Evolutionary conservation across 495 filamentous ascomycete genomes (phyloP).

Genomic region (Glutinoglossum americanum): DNA sequence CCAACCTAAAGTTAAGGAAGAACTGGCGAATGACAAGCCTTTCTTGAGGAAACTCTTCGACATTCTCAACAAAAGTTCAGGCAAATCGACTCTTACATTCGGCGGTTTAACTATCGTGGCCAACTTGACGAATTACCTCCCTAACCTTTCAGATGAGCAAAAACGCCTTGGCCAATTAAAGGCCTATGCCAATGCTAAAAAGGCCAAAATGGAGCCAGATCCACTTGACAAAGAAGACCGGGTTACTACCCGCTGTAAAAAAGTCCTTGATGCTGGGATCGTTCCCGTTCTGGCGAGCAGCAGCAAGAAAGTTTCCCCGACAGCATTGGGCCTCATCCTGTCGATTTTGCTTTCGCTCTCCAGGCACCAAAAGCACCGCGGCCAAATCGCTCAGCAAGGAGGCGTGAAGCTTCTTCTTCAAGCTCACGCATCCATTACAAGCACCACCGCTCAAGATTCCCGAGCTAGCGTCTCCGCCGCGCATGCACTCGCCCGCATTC

Average conservation of each 20-base stretch:
- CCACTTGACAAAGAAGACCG: slow-evolving; percentile 49
- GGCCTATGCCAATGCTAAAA: slow-evolving; percentile 69
- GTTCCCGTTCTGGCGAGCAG: slow-evolving; percentile 52
- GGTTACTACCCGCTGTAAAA: slow-evolving; percentile 54
- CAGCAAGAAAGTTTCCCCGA: slow-evolving; percentile 40
- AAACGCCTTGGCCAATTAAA: slow-evolving; percentile 78
- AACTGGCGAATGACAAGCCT: slow-evolving; percentile 37
- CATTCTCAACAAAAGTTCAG: slow-evolving; percentile 33
- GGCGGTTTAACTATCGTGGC: slow-evolving; percentile 63
- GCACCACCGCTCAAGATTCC: slow-evolving; percentile 18
- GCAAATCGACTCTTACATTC: slow-evolving; percentile 53
- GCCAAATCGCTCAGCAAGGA: slow-evolving; percentile 72
- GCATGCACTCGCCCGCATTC: slow-evolving; percentile 75
- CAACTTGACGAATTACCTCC: slow-evolving; percentile 67
- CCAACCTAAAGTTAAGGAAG: slow-evolving; percentile 62
- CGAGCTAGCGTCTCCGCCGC: slow-evolving; percentile 40
- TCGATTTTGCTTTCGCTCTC: slow-evolving; percentile 60
- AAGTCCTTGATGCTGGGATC: slow-evolving; percentile 50
- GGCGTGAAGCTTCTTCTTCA: slow-evolving; percentile 65
- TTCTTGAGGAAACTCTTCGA: slow-evolving; percentile 48
- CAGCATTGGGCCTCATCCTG: slow-evolving; percentile 43
- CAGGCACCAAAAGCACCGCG: slow-evolving; percentile 45
- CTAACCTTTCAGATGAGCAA: slow-evolving; percentile 68
- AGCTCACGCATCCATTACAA: slow-evolving; percentile 35
- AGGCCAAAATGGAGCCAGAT: slow-evolving; percentile 36